Conservation (phyloP, 208 protist species). For the Wallacemonas sp. region DNA sequence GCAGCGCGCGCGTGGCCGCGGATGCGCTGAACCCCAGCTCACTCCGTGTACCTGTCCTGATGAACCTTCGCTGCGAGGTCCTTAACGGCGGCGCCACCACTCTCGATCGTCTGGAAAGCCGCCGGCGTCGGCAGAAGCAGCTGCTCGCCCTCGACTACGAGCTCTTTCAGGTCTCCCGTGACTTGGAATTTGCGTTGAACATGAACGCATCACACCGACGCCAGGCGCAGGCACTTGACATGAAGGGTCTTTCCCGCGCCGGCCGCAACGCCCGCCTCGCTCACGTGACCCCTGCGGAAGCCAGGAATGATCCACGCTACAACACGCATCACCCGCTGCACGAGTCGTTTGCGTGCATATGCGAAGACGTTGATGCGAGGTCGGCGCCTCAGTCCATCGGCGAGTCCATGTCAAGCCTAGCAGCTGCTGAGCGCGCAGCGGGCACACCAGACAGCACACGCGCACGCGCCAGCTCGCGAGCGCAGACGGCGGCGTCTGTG, state of each 20-base stretch:
- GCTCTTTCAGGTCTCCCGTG: constrained; percentile 67
- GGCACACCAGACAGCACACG: background rate
- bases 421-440: background rate
- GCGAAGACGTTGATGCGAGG: constrained; percentile 14
- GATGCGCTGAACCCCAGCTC: constrained; percentile 72
- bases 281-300: constrained; percentile 4
- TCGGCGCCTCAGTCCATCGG: background rate
- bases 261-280: constrained; percentile 4
- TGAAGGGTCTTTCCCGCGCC: constrained; percentile 21
- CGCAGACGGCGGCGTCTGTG: constrained; percentile 1
- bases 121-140: constrained; percentile 54
- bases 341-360: constrained; percentile 34
- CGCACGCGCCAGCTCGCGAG: background rate
- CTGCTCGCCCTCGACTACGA: constrained; percentile 75
- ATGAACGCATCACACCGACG: constrained; percentile 66
- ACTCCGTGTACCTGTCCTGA: constrained; percentile 59
- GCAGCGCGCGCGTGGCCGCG: constrained; percentile 63
- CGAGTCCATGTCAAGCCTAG: constrained; percentile 3
- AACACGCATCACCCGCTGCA: constrained; percentile 58
- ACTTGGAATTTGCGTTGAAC: constrained; percentile 73
- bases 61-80: constrained; percentile 69
- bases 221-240: constrained; percentile 57
- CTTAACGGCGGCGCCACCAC: constrained; percentile 69
- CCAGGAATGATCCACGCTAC: constrained; percentile 10
- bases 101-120: constrained; percentile 31